Base-by-base conservation (phyloP, 2,329 filamentous ascomycete genomes). In the Phyllachora maydis region DNA sequence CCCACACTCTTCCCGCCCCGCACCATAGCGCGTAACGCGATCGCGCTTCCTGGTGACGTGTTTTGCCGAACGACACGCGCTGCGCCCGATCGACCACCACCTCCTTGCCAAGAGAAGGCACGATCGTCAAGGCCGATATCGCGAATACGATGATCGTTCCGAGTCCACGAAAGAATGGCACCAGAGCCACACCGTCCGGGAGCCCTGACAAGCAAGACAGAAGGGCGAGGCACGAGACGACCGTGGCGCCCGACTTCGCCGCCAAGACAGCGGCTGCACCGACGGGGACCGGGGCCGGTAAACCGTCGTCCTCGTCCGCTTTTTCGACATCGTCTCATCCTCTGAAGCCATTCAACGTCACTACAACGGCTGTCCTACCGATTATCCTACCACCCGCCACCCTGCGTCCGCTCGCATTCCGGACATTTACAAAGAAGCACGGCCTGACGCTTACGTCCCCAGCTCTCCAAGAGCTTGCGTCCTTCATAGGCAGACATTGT, bases 401-500 rank as follows among this genome's bases (percentile, higher is more conserved):
- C 0, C 54, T 98, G 19, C 65, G 90, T 31, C 85, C 88, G 3
- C 59, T 95, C 11, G 90, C 88, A 6, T 95, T 98, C 41, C 70
- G 88, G 22, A 90, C 79, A 0, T 91, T 98, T 35, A 98, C 88
- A 2, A 93, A 93, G 48, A 98, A 95, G 42, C 81, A 98, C 50
- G 90, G 85, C 36, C 57, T 98, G 26, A 95, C 83, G 0, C 65
- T 98, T 25, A 83, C 78, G 6, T 88, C 85, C 0, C 69, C 82
- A 1, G 81, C 88, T 0, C 55, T 98, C 4, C 72, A 85, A 44
- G 67, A 77, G 22, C 59, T 98, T 16, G 83, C 88, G 11, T 62
- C 66, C 1, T 98, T 98, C 45, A 75, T 98, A 25, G 90, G 88
- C 8, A 73, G 78, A 35, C 76, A 92, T 46, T 98, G 88, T 45